phyloP scores from a whole-genome alignment of 345 rosid genomes.

The Excoecaria cochinchinensis region DNA sequence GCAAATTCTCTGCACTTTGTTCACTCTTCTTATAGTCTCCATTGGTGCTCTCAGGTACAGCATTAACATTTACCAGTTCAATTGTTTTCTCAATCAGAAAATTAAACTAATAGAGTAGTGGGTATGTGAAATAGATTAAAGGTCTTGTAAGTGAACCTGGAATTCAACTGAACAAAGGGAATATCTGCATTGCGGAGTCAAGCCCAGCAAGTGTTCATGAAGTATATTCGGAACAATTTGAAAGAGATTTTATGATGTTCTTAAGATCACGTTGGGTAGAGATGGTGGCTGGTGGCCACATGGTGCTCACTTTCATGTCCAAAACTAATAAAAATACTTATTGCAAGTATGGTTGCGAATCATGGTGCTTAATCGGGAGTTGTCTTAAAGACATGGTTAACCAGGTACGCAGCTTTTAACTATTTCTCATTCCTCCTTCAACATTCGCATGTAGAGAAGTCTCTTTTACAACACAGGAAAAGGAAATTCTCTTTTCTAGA shows the following conservation, averaged over 20 bases:
- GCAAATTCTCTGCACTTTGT: conserved; percentile 30
- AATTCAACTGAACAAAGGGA: conserved; percentile 28
- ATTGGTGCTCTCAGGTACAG: conserved; percentile 39
- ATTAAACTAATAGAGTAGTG: neutral
- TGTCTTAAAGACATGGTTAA: too few relatives aligned
- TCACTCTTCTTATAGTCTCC: conserved; percentile 41
- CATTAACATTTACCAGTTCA: neutral
- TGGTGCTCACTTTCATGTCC: too few relatives aligned
- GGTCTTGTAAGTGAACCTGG: conserved; percentile 17
- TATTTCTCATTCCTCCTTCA: too few relatives aligned
- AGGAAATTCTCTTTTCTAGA: too few relatives aligned
- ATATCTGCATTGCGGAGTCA: conserved; percentile 24
- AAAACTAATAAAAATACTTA: too few relatives aligned
- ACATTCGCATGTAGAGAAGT: too few relatives aligned
- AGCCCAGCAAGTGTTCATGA: conserved; percentile 23
- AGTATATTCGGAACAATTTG: conserved; percentile 28
- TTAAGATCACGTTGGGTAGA: conserved; percentile 23
- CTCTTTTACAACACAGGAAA: too few relatives aligned
- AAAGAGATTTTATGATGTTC: conserved; percentile 25
- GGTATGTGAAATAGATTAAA: neutral
- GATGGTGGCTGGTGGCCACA: neutral
- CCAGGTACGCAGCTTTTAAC: too few relatives aligned
- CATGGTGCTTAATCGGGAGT: too few relatives aligned
- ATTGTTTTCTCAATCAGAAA: neutral
- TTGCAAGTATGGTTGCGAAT: too few relatives aligned